phyloP scores from a whole-genome alignment of 1,139 yeast species.

The Kodamaea suecica region DNA sequence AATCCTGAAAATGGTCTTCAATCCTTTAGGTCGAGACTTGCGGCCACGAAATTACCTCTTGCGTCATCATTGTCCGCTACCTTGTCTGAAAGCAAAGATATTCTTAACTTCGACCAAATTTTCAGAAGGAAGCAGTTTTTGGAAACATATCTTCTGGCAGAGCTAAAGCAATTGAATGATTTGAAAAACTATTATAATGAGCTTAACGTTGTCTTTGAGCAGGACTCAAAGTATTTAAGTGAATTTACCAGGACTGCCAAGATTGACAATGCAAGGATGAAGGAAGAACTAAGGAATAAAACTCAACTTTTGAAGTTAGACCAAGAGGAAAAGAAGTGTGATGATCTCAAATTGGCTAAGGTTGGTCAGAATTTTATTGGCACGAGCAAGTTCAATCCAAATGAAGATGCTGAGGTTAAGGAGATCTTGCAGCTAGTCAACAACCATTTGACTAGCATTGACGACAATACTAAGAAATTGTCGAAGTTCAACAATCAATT shows the following conservation, averaged over 20 bases:
- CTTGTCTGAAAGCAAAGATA: conserved; percentile 21
- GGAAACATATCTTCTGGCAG: conserved; percentile 44
- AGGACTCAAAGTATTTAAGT: conserved; percentile 33
- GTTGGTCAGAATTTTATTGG: neutral
- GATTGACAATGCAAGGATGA: conserved; percentile 9
- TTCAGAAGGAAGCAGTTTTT: conserved; percentile 28
- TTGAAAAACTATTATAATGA: conserved; percentile 27
- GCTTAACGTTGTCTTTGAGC: conserved; percentile 23
- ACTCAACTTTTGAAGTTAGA: conserved; percentile 1
- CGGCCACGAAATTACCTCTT: conserved; percentile 36
- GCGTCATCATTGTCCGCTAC: conserved; percentile 16
- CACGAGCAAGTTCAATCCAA: conserved; percentile 21
- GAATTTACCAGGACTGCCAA: conserved; percentile 19
- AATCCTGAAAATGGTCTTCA: conserved; percentile 15
- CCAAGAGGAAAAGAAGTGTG: neutral
- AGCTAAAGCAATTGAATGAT: conserved; percentile 37
- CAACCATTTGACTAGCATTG: conserved; percentile 19
- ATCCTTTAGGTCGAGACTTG: conserved; percentile 34
- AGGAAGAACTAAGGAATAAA: conserved; percentile 7
- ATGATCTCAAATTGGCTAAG: neutral
- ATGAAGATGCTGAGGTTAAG: conserved; percentile 24
- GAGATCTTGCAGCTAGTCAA: conserved; percentile 20
- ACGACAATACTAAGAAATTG: conserved; percentile 19
- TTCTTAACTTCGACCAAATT: conserved; percentile 33
- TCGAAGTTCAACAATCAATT: conserved; percentile 25